A percentile compares a stretch with the other conserved stretches of the same genome.
Conservation (phyloP, 495 filamentous ascomycete genomes). For the Tetracladium marchalianum region DNA sequence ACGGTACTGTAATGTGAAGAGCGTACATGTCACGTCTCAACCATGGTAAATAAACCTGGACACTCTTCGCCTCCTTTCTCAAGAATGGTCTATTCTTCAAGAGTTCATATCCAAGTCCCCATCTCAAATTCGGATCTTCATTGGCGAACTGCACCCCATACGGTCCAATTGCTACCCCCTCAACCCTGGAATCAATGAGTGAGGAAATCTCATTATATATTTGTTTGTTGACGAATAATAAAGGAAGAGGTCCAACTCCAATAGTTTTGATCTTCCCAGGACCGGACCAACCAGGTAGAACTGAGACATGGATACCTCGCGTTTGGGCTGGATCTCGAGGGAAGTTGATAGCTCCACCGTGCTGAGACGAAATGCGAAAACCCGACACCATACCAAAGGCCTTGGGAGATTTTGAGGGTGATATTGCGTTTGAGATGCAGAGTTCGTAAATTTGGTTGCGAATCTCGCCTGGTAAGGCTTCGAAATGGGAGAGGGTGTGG, state of each 20-base stretch:
- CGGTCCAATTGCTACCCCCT: constrained; percentile 4
- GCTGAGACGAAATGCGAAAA: no score
- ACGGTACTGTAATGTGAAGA: no score
- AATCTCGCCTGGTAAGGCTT: constrained; percentile 10
- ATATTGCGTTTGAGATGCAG: constrained; percentile 5
- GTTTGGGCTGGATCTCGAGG: not conserved
- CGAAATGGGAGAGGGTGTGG: not conserved
- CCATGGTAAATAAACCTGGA: constrained; percentile 8
- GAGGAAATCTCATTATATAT: constrained; percentile 5
- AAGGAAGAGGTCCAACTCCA: constrained; percentile 6
- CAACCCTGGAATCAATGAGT: constrained; percentile 9
- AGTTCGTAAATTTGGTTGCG: constrained; percentile 10
- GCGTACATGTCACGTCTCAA: not conserved
- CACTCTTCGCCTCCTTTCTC: not conserved
- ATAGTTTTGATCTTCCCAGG: not conserved
- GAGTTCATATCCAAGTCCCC: constrained; percentile 4
- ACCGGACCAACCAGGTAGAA: constrained; percentile 7
- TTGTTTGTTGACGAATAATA: constrained; percentile 11
- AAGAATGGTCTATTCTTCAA: constrained; percentile 3
- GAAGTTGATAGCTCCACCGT: no score
- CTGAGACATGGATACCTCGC: not conserved
- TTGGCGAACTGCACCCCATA: constrained; percentile 5
- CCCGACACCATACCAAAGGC: no score
- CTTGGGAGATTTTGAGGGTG: not conserved
- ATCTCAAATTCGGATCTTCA: constrained; percentile 6